Evolutionary conservation across 768 basidiomycete species (phyloP).

Genomic region (Coprinellus micaceus): DNA sequence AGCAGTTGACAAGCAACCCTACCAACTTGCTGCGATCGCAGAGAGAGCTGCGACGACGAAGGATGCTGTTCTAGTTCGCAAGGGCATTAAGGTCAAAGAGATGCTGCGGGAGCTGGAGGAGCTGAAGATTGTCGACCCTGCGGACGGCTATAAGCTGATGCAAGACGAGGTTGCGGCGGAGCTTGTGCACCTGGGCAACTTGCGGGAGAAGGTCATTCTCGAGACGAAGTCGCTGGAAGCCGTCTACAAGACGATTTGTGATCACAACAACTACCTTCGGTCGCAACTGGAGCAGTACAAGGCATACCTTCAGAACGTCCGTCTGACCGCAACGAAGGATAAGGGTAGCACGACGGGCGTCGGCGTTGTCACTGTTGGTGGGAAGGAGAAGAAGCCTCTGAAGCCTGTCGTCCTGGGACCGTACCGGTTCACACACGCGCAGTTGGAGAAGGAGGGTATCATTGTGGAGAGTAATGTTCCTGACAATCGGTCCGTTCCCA

Average conservation of each 20-base stretch:
- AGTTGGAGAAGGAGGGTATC: constrained; percentile 98
- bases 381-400: constrained; percentile 91
- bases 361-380: constrained; percentile 92
- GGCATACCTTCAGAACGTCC: constrained; percentile 96
- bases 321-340: constrained; percentile 83
- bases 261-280: constrained; percentile 97
- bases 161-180: constrained; percentile 96
- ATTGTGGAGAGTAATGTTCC: constrained; percentile 99
- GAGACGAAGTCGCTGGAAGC: constrained; percentile 93
- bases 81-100: constrained; percentile 99
- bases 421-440: constrained; percentile 96
- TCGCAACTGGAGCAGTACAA: constrained; percentile 99
- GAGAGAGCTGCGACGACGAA: constrained; percentile 97
- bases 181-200: constrained; percentile 92
- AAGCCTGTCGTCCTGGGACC: constrained; percentile 90
- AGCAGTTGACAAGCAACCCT: constrained; percentile 78
- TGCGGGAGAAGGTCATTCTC: constrained; percentile 90
- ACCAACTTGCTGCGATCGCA: constrained; percentile 84
- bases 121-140: constrained; percentile 74
- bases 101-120: constrained; percentile 97
- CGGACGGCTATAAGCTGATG: constrained; percentile 90
- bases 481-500: constrained; percentile 76
- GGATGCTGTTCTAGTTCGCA: constrained; percentile 91
- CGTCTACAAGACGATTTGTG: constrained; percentile 99
- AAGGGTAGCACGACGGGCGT: constrained; percentile 86